phyloP scores from a whole-genome alignment of 352 stramenopile species.

The Plasmopara viticola region DNA sequence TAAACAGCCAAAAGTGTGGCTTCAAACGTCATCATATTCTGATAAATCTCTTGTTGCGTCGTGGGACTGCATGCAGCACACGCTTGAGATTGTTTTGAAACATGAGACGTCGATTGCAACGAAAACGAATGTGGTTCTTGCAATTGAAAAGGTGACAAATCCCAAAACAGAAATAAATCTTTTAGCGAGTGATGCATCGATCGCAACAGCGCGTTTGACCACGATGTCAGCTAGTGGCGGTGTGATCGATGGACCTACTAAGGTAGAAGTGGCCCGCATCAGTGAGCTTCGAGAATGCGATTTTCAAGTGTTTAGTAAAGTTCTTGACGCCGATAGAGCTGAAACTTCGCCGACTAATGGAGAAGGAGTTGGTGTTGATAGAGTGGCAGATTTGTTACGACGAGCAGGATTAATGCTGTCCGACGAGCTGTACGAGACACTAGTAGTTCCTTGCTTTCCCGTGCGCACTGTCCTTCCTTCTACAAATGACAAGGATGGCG shows the following conservation, averaged over 20 bases:
- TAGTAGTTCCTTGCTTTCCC: slow-evolving; percentile 32
- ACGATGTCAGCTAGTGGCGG: slow-evolving; percentile 40
- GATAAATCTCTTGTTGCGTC: slow-evolving; percentile 24
- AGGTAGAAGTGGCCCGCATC: slow-evolving; percentile 53
- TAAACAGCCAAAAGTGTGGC: slow-evolving; percentile 29
- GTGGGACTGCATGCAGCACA: slow-evolving; percentile 46
- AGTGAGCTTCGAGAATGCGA: slow-evolving; percentile 58
- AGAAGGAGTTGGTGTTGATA: slow-evolving; percentile 18
- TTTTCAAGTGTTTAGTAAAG: slow-evolving; percentile 33
- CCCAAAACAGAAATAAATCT: slow-evolving; percentile 38
- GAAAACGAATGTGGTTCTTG: slow-evolving; percentile 35
- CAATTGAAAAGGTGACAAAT: slow-evolving; percentile 43
- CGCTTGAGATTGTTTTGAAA: slow-evolving; percentile 44
- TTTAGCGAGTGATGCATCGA: slow-evolving; percentile 6
- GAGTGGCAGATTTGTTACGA: slow-evolving; percentile 31
- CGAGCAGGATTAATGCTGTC: slow-evolving; percentile 27
- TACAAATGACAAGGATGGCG: background rate
- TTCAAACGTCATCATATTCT: slow-evolving; percentile 29
- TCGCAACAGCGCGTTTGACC: slow-evolving; percentile 31
- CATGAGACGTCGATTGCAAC: slow-evolving; percentile 22
- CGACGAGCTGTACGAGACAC: slow-evolving; percentile 30
- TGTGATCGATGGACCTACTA: slow-evolving; percentile 55
- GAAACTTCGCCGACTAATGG: slow-evolving; percentile 6
- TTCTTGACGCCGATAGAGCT: slow-evolving; percentile 20
- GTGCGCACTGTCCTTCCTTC: slow-evolving; percentile 8